Evolutionary conservation across 306 rosid genomes (phyloP).

Genomic region (Parietaria judaica): DNA sequence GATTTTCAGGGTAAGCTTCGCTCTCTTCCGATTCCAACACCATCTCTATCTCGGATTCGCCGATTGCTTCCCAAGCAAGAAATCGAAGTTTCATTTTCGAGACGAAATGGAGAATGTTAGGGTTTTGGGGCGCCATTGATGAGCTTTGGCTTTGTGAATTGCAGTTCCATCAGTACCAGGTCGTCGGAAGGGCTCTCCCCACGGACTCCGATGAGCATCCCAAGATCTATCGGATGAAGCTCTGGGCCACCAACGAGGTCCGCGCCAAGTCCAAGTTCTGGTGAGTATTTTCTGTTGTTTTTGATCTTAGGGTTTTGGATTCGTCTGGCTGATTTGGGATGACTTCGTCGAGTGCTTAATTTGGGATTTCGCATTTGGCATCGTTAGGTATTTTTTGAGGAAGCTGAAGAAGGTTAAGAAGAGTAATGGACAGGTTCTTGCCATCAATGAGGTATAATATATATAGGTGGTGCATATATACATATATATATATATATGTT

Average conservation of each 20-base stretch:
- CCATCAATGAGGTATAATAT: conserved; percentile 1
- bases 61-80: background rate
- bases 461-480: no score
- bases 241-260: conserved; percentile 13
- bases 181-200: conserved; percentile 5
- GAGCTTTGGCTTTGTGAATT: background rate
- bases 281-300: background rate
- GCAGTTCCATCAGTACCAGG: conserved; percentile 11
- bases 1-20: background rate
- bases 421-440: conserved; percentile 6
- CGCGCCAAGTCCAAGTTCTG: conserved; percentile 15
- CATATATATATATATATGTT: no score
- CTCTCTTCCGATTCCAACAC: background rate
- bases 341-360: background rate
- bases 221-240: conserved; percentile 11
- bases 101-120: background rate
- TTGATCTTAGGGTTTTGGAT: background rate
- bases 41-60: background rate
- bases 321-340: background rate
- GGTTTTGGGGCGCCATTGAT: background rate
- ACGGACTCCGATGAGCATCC: conserved; percentile 8
- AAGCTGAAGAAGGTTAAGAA: conserved; percentile 12
- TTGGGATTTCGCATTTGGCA: background rate
- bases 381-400: conserved; percentile 5
- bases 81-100: background rate